Evolutionary conservation across 2,329 filamentous ascomycete species (phyloP).

Genomic region (Clarireedia paspali): DNA sequence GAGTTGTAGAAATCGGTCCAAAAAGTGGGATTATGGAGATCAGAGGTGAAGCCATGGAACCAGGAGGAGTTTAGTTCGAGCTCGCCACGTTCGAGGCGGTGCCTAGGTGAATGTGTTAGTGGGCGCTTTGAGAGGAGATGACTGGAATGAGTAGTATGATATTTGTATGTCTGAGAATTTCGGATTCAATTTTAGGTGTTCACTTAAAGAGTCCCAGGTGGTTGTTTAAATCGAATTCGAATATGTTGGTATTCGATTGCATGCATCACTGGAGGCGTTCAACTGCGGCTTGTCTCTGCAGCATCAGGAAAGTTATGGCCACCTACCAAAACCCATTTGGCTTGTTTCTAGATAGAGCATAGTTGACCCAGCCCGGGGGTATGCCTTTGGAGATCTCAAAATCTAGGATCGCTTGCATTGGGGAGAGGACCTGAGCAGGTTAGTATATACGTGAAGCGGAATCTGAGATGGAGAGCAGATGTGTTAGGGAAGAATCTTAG

Average conservation of each 20-base stretch:
- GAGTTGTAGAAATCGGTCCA: conserved; percentile 61
- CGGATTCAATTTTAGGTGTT: no score
- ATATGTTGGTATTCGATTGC: no score
- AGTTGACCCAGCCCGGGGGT: conserved; percentile 85
- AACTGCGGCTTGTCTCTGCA: no score
- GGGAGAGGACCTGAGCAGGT: conserved; percentile 60
- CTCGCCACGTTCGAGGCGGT: conserved; percentile 77
- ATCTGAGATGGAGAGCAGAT: no score
- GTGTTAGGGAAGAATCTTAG: no score
- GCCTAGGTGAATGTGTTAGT: conserved; percentile 28
- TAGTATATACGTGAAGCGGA: neutral
- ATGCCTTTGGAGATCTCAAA: conserved; percentile 74
- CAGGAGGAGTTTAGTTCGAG: conserved; percentile 67
- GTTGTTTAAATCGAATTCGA: no score
- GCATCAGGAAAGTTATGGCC: neutral
- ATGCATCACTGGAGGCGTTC: no score
- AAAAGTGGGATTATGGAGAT: conserved; percentile 57
- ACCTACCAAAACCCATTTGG: conserved; percentile 68
- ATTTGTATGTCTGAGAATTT: no score
- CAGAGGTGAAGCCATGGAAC: conserved; percentile 66
- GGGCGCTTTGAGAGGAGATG: neutral
- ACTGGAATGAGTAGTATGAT: neutral
- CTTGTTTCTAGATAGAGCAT: conserved; percentile 70
- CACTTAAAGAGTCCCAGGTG: no score
- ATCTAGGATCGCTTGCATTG: conserved; percentile 87